Base-by-base conservation (phyloP, 2,329 filamentous ascomycete species). In the Cordyceps tenuipes region DNA sequence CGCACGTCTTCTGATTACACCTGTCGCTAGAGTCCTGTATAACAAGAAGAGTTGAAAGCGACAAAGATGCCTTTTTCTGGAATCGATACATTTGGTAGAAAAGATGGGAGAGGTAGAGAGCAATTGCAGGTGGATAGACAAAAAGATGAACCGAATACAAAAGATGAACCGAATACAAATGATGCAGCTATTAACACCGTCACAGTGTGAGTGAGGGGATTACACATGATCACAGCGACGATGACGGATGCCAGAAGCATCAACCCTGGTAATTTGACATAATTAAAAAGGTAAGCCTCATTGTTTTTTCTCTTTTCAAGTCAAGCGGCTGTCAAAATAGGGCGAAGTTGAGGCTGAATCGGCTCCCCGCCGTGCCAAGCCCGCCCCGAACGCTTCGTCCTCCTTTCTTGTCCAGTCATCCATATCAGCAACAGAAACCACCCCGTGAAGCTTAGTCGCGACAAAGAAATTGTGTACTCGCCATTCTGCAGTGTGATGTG, bases 61-160 rank as follows among this genome's bases (percentile, higher is more conserved):
- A n/a, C 43, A 17, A 43, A 43, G n/a, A n/a, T 5, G 41, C 15
- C 6, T 21, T 15, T 13, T 39, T 39, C 23, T 39, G 8, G 43
- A 39, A 57, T 39, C 3, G 31, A 57, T 26, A 36, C 12, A 56
- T 46, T 53, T 31, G 44, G 21, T 34, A 56, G 41, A 31, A 4
- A 34, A n/a, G 10, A 31, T 10, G 55, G 41, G 47, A 50, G 47
- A 50, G 39, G 15, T 9, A 50, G 6, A 44, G 26, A 23, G 39
- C 21, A 57, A 10, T 19, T 46, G 52, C 47, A 59, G 48, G 23
- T n/a, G 39, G 26, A 43, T 58, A 57, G 54, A 57, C 17, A 57
- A 49, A 57, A 57, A 39, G 36, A 26, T 17, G 47, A 12, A 53
- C 51, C n/a, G 36, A 41, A 31, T 39, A 29, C 7, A 47, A 17